Evolutionary conservation across 495 filamentous ascomycete genomes (phyloP), one percentile per base, ranked within the genome.

Genomic region (Trichoderma asperelloides): DNA sequence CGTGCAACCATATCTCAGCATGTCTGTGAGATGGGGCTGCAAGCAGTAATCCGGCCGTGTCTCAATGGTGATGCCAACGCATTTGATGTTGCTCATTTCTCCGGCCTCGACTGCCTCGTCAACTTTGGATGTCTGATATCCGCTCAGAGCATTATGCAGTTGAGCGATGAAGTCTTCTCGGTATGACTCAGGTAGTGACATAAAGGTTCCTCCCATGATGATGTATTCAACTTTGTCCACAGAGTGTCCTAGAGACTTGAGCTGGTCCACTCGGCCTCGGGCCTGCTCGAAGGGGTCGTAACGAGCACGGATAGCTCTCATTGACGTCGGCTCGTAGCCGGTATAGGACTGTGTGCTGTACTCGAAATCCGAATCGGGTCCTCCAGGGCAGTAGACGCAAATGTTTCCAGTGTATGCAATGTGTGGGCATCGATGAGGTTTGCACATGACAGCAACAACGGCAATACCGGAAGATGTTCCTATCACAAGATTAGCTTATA

Each of bases 211-310:
- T 67, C 95, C 95, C 95, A 98, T 98, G 70, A 98, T 96, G 74
- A 98, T 98, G 75, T 97, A 98, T 79, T 98, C 95, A 2, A 98
- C 95, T 74, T 98, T 98, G 77, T 98, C 95, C 40, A 98, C 95
- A 67, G 91, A 96, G 78, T 98, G 95, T 1, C 95, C 95, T 21
- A 98, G 81, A 5, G 90, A 86, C 74, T 96, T 95, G 75, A 98
- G 90, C 80, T 98, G 95, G 70, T 98, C 96, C 27, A 98, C 95
- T 57, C 95, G 87, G 40, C 95, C 95, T 71, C 95, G 84, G 25
- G 95, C 95, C 82, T 98, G 95, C 78, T 98, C 95, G 74, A 96
- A 98, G 12, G 95, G 96, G 76, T 98, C 96, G 70, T 98, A 98
- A 37, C 96, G 89, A 27, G 95, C 95, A 55, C 96, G 89, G 71